Base-by-base conservation (phyloP, 2,329 filamentous ascomycete genomes). In the Colletotrichum horii region DNA sequence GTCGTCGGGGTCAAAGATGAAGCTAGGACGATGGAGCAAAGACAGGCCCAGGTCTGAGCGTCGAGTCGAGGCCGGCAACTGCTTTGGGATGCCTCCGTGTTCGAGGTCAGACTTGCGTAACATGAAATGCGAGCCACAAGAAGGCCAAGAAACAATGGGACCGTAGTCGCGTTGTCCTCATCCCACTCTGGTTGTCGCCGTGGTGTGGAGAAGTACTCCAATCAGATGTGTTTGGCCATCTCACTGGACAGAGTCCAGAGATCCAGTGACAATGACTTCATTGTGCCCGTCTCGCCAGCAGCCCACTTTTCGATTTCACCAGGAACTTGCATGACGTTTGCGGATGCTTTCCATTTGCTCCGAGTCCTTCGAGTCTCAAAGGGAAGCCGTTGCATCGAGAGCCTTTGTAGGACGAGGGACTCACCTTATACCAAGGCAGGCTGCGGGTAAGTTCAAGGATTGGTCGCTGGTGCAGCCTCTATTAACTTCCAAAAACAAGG, bases 131-230 rank as follows among this genome's bases (percentile, higher is more conserved):
- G 28, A 30, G 28, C 24, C 28, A 26, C n/a, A 48, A 60, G 34
- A 22, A 68, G 55, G 28, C 22, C 52, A 48, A 60, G 22, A 32
- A 5, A 61, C 26, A 24, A 48, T 73, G 38, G 55, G 19, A 52
- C 64, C 36, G 70, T 12, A 34, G 66, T 58, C 70, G 56, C 14
- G 38, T n/a, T 56, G 26, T 70, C 43, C 60, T 66, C 26, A 30
- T 62, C 12, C 9, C 24, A 19, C 62, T 65, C 61, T 24, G 22
- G 24, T 48, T 60, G 30, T 19, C 34, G 38, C 55, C n/a, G n/a
- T 34, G 11, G 48, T 52, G 71, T 71, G 60, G 71, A 22, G 71
- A 65, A 65, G 12, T 65, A 58, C 26, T 64, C 71, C 71, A 74
- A 71, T 36, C 61, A 58, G 48, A 32, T 30, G 38, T 19, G 19